Base-by-base conservation (phyloP, 2,329 filamentous ascomycete genomes). In the Corinectria fuckeliana region DNA sequence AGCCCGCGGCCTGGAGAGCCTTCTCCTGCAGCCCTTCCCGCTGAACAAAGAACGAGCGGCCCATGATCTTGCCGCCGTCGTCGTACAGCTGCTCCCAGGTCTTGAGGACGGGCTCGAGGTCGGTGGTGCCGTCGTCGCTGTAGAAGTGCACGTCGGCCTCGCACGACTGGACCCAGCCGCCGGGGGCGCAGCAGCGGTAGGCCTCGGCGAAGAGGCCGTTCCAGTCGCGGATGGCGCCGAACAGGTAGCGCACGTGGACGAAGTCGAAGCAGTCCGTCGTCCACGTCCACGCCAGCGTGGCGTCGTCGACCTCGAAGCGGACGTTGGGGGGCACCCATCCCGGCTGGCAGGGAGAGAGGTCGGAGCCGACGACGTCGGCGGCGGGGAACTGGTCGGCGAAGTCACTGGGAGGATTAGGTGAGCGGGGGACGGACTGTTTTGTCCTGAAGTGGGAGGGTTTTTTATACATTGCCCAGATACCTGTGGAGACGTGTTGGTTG, bases 321-420 rank as follows among this genome's bases (percentile, higher is more conserved):
- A 68, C 63, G 5, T 68, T 68, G 2, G 65, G 65, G 1, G 65
- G 65, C n/a, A 68, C 61, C 60, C 63, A 68, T 36, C 55, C 13
- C 1, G 65, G 65, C 3, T 68, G 65, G 6, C 57, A 60, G 8
- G 65, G 65, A 3, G 65, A 68, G 2, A 68, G 53, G n/a, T 68
- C 65, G 3, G 65, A 68, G 3, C 65, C 65, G 0, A 54, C 34
- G 1, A 68, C 54, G 20, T 68, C 52, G 1, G 53, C 56, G 9
- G 41, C n/a, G 11, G 65, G 65, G 6, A 28, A 56, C 20, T 64
- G 58, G 14, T 68, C 65, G 11, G 60, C 65, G 16, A 68, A 68
- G 20, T 68, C 65, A 8, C 65, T 68, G 38, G 30, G 18, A 13
- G 1, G 30, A 36, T n/a, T n/a, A 10, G n/a, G 42, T 54, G n/a